Evolutionary conservation across 169 alveolate species (phyloP).

Genomic region (Eimeria maxima): DNA sequence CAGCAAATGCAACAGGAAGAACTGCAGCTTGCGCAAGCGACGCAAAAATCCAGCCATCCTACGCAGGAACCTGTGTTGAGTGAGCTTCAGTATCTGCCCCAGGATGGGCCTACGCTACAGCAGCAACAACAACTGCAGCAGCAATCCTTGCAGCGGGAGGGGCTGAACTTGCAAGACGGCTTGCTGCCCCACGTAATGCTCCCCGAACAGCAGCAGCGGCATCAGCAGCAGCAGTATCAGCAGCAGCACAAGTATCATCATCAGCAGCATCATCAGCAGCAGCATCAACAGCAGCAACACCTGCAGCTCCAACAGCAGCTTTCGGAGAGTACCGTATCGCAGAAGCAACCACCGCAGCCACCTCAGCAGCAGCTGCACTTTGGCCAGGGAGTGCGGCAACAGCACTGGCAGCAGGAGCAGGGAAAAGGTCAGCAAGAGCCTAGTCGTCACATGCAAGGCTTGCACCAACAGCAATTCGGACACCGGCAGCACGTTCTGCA

Average conservation of each 20-base stretch:
- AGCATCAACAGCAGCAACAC: background rate
- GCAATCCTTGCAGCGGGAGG: background rate
- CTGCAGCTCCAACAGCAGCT: slow-evolving; percentile 31
- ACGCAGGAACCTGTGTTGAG: background rate
- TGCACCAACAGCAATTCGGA: background rate
- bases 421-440: background rate
- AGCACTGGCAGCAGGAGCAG: slow-evolving; percentile 5
- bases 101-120: background rate
- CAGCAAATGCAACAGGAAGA: background rate
- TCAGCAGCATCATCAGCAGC: background rate
- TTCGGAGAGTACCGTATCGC: background rate
- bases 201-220: background rate
- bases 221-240: background rate
- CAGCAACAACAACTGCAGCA: background rate
- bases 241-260: background rate
- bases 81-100: background rate
- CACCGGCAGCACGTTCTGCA: background rate
- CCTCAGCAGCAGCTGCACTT: background rate
- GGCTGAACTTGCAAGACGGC: background rate
- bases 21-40: background rate
- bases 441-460: background rate
- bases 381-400: background rate
- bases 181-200: background rate
- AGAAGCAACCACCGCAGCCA: background rate
- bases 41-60: background rate